Evolutionary conservation across 768 basidiomycete genomes (phyloP), one percentile per base, ranked within the genome.

Genomic region (Boletus vinaceobasis): DNA sequence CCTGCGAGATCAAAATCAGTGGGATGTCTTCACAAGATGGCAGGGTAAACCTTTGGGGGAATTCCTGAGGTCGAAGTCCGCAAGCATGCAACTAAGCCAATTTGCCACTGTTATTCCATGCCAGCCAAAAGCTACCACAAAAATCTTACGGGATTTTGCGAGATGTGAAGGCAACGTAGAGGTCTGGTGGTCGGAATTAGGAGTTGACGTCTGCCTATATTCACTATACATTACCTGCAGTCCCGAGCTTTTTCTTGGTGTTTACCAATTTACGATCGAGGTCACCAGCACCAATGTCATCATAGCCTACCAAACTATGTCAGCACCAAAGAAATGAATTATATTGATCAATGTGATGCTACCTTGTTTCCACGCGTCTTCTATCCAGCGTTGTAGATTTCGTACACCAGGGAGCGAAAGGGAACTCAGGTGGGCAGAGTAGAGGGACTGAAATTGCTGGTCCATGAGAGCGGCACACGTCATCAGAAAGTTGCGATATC

Each of bases 401-500:
- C 84, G 75, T 17, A 96, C 77, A 19, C 90, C 77, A 2, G 93
- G 93, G 1, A 79, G 71, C 10, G 72, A 71, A 5, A 82, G 80
- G n/a, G 71, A 58, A 48, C 84, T 80, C 3, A 93, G 74, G 17
- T 85, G 71, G 2, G 80, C 71, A 52, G 79, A 80, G 68, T 93
- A 93, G 52, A 78, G 52, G 2, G 81, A 79, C 64, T 89, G 87
- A 13, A 68, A 52, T 49, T 70, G 69, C 65, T 93, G 91, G 46
- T 77, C 79, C 79, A 89, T 84, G 21, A 93, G 77, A 6, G 82
- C 79, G 3, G 85, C 75, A 65, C 89, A 92, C 9, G 80, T 75
- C 85, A 93, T 93, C 59, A 90, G 60, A 61, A 87, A 93, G 66
- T 91, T 93, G 21, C 89, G 85, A 65, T 93, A 92, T 26, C 90